Evolutionary conservation across 169 alveolate species (phyloP), one percentile per base, ranked within the genome.

Genomic region (Hepatocystis sp.): DNA sequence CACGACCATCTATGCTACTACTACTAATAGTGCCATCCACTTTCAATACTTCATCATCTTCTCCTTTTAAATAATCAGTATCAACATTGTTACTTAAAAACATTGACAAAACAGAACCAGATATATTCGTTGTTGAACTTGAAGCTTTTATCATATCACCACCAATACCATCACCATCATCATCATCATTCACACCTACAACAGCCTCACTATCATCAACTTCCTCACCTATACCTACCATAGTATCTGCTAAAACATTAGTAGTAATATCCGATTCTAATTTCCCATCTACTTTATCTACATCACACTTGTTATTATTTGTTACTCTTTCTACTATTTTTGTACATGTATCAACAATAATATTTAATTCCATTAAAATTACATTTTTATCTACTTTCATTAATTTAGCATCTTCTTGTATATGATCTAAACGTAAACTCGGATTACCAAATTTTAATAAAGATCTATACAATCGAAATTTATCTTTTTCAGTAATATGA

Each of bases 361-460:
- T 85, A 66, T 92, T 92, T 15, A 95, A 88, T 67, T 93, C 97
- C 23, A 91, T 93, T 17, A 93, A 85, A 10, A 94, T 84, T 0
- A 91, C 95, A 42, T 91, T 91, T n/a, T 86, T 85, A 25, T 93
- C 95, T 0, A 91, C 96, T 39, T 91, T 91, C 56, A 76, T 84
- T 28, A 94, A 86, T 53, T 94, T 93, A 7, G 96, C 47, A 56
- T 94, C 97, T 5, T 84, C 84, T 28, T 85, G 92, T 28, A 94
- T 94, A 39, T 94, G 96, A 61, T 93, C 93, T 52, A 94, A 67
- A 44, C 97, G 91, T 84, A 93, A 78, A 46, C 68, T 88, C 15
- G 97, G 97, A 17, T 86, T 96, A 4, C 97, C 97, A 64, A 88
- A 94, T 60, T 94, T 94, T 30, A 91, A 51, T 23, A 94, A 53